A percentile compares a stretch with the other conserved stretches of the same genome.
These are phyloP conservation scores for Schoenoplectus triqueter DNA, from an alignment of 202 grass and related monocot genomes.

Conservation along the genomic window DNA sequence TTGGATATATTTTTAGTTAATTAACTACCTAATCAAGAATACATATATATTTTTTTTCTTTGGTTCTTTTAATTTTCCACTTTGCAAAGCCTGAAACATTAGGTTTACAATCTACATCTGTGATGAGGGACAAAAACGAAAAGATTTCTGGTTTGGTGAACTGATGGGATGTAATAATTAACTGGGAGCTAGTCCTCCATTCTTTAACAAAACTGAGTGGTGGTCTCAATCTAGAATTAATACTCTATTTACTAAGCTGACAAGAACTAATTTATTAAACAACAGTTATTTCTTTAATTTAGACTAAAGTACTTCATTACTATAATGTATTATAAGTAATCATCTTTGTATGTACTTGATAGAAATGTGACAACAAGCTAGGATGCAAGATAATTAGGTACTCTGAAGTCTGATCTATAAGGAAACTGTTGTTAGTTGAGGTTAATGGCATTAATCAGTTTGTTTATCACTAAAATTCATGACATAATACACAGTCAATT, in stretches of 20 bases:
- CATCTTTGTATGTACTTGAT: not conserved
- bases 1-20: not conserved
- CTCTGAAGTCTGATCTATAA: slow-evolving; percentile 43
- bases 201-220: not conserved
- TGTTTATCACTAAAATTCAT: slow-evolving; percentile 41
- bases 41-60: not conserved
- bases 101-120: not conserved
- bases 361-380: not conserved
- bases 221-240: slow-evolving; percentile 5
- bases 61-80: not conserved
- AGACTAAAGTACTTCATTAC: not conserved
- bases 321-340: not conserved
- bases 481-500: slow-evolving; percentile 48
- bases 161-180: not conserved
- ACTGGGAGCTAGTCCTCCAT: not conserved
- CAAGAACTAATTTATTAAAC: not conserved
- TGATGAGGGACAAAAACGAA: slow-evolving; percentile 4
- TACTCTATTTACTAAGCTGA: not conserved
- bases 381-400: slow-evolving; percentile 53
- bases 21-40: not conserved
- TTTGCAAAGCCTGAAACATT: not conserved
- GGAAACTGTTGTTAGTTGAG: slow-evolving; percentile 60
- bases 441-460: slow-evolving; percentile 40
- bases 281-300: not conserved
- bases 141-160: not conserved